Base-by-base conservation (phyloP, 1,284 basidiomycete species). In the Ustilago crameri region DNA sequence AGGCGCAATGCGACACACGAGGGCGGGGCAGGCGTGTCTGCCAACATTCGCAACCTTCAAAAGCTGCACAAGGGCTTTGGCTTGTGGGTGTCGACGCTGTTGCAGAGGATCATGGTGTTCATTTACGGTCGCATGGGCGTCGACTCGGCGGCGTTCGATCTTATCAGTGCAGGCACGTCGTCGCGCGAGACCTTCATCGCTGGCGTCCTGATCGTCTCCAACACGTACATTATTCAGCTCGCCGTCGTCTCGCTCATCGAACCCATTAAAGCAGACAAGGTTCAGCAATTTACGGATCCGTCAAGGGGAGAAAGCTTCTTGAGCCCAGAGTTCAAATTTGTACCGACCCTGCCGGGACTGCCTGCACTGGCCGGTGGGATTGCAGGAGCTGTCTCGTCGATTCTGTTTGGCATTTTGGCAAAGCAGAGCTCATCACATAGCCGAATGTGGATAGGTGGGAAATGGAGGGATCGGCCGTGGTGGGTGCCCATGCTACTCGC, bases 141-240 rank as follows among this genome's bases (percentile, higher is more conserved):
- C 12, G 53, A 63, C 22, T 20, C 42, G 22, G 44, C 45, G 1
- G 61, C 61, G 17, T 63, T 63, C 30, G 61, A 57, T 14, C 15
- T 63, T 24, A 63, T 63, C 45, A 56, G 53, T 26, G 45, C 46
- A 8, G 61, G 61, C n/a, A 63, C 54, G 18, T 63, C 61, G 18
- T 63, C 61, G 3, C 61, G 61, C 40, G 61, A 63, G 17, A 63
- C 61, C 2, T 63, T 63, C 41, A 57, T 63, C 20, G 51, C 48
- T n/a, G 61, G 53, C n/a, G 61, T 63, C 5, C 45, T 63, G 8
- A 57, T 63, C 26, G 54, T 63, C 3, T 57, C 53, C 26, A 63
- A 63, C 22, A 63, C 61, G 4, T 49, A 51, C 30, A 56, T 63
- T 23, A 43, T 63, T 5, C 61, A 63, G 45, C 44, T 56, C 5